A percentile compares a stretch with the other conserved stretches of the same genome.
Evolutionary conservation across 331 rosid species (phyloP).

Genomic region (Pyrus hybrid): DNA sequence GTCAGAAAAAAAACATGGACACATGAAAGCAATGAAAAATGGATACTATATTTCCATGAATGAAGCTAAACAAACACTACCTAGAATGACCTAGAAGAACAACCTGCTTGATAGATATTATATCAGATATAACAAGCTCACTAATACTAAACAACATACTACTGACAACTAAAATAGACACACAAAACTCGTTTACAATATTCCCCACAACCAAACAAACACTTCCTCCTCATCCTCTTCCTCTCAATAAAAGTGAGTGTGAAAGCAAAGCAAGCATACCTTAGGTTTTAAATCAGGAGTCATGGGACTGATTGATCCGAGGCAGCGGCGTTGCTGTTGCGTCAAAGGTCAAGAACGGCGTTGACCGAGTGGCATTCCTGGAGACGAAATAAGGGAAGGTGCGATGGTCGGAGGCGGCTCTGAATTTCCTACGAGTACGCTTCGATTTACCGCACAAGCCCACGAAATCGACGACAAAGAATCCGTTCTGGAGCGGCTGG

Average conservation of each 20-base stretch:
- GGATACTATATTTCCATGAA: background rate
- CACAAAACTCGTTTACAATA: background rate
- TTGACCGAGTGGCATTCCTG: constrained; percentile 21
- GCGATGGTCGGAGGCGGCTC: constrained; percentile 22
- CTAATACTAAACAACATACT: background rate
- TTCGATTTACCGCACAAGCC: constrained; percentile 41
- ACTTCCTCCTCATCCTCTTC: background rate
- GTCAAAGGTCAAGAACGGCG: constrained; percentile 47
- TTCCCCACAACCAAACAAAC: background rate
- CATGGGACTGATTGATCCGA: background rate
- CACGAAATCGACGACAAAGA: constrained; percentile 44
- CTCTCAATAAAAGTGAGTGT: background rate
- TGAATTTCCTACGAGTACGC: constrained; percentile 29
- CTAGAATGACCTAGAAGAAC: background rate
- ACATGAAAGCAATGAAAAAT: background rate
- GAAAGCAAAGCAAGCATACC: constrained; percentile 50
- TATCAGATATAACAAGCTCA: background rate
- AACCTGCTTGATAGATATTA: too few species aligned
- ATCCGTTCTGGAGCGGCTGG: constrained; percentile 20
- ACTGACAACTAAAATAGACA: too few species aligned
- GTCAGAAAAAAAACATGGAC: background rate
- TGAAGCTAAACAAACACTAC: background rate
- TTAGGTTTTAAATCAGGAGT: constrained; percentile 33
- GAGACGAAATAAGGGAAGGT: constrained; percentile 24
- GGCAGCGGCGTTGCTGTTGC: background rate